Conservation (phyloP, 257 asterid species). For the Capsicum baccatum region DNA sequence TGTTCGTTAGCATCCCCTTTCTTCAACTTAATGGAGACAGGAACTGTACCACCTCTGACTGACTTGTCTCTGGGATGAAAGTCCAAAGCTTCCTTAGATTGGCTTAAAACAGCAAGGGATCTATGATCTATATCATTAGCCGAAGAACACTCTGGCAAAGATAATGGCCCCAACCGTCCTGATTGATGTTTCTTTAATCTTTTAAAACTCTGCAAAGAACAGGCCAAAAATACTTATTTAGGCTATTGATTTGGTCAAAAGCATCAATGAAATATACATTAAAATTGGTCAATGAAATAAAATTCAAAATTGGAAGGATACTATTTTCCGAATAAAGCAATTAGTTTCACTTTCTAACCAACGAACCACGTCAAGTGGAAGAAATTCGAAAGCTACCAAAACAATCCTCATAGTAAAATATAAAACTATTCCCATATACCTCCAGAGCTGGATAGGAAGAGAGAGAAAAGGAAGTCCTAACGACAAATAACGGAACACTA, state of each 20-base stretch:
- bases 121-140: constrained; percentile 34
- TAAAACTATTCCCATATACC: not conserved
- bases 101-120: constrained; percentile 34
- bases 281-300: not conserved
- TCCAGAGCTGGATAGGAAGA: constrained; percentile 1
- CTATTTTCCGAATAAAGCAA: not conserved
- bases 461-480: not conserved
- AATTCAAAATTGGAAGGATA: not conserved
- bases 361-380: not conserved
- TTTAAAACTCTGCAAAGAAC: constrained; percentile 56
- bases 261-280: not conserved
- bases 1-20: constrained; percentile 44
- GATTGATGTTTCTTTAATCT: constrained; percentile 69
- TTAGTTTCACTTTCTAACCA: not conserved
- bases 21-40: constrained; percentile 68
- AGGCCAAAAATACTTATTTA: constrained; percentile 16
- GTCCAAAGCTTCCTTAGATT: constrained; percentile 41
- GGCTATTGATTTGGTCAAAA: not conserved
- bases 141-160: constrained; percentile 42
- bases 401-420: not conserved
- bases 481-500: not conserved
- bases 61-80: constrained; percentile 44
- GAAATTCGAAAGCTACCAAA: not conserved
- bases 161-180: constrained; percentile 40
- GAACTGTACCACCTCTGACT: constrained; percentile 47